Evolutionary conservation across 495 filamentous ascomycete genomes (phyloP), one percentile per base, ranked within the genome.

Genomic region (Elaphomyces granulatus): DNA sequence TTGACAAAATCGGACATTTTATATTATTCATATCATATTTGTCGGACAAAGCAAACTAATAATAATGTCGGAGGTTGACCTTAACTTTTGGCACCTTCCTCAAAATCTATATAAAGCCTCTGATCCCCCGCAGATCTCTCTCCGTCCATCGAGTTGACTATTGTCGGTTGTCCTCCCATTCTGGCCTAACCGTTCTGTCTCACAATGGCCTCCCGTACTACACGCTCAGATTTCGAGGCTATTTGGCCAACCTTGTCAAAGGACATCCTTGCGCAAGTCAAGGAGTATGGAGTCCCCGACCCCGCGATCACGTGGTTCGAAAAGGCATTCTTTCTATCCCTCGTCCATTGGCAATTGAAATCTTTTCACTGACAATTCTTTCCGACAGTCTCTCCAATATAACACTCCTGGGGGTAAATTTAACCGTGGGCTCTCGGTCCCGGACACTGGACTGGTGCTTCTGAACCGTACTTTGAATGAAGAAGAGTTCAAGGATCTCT

Each of bases 371-470:
- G 37, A 31, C 34, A 20, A 39, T 28, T 14, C 20, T 38, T 44
- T 40, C 45, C n/a, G n/a, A 14, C 54, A 93, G 86, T 74, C 68
- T 36, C 71, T 96, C 45, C 68, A 82, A 47, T 72, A 77, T 70
- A 98, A 98, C 60, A 73, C 82, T 12, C 64, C 87, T 36, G 92
- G 92, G 51, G 90, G 90, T 52, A 98, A 98, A 74, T 88, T 85
- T 68, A 98, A 96, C 68, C 84, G 90, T 48, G 90, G 92, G 61
- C 90, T 98, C 76, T 95, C 90, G 37, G 87, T 95, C 36, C 81
- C 87, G 42, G 90, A 98, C 67, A 88, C 86, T 36, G 74, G 76
- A 40, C 77, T 81, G 45, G 57, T 90, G 48, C 80, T 98, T 37
- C 75, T 86, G 46, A 64, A 74, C 53, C 67, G 77, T 41, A 67